Conservation (phyloP, 495 filamentous ascomycete genomes). For the Hyaloscypha bicolor region DNA sequence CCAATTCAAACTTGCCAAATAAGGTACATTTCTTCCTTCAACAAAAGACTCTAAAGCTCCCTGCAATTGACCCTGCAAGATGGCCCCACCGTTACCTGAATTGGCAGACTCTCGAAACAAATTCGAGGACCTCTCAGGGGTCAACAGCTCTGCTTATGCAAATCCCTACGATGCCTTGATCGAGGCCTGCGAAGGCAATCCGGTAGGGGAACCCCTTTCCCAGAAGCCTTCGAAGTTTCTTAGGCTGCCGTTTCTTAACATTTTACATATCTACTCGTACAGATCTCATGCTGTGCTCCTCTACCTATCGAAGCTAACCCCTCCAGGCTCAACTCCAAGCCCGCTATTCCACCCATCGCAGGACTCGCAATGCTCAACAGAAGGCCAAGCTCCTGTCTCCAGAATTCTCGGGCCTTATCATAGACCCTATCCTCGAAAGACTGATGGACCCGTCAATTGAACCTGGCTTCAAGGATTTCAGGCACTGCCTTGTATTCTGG, state of each 20-base stretch:
- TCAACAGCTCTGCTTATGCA: conserved; percentile 46
- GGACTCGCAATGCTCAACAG: conserved; percentile 70
- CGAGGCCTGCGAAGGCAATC: conserved; percentile 55
- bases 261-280: background rate
- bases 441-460: conserved; percentile 61
- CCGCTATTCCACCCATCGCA: conserved; percentile 73
- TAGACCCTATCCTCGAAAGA: conserved; percentile 75
- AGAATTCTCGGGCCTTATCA: conserved; percentile 68
- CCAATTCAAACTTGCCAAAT: no score
- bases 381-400: conserved; percentile 64
- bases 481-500: conserved; percentile 87
- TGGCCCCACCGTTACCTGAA: background rate
- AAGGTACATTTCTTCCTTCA: background rate
- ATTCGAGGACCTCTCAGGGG: conserved; percentile 58
- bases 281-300: background rate
- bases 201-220: conserved; percentile 45
- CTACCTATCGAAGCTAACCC: background rate
- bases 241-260: background rate
- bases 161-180: conserved; percentile 85
- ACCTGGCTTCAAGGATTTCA: conserved; percentile 67
- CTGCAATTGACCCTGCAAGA: background rate
- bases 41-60: background rate
- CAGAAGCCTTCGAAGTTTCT: conserved; percentile 3
- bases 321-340: conserved; percentile 67
- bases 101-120: conserved; percentile 51